Base-by-base conservation (phyloP, 163 green algal species). In the Scenedesmus sp. region DNA sequence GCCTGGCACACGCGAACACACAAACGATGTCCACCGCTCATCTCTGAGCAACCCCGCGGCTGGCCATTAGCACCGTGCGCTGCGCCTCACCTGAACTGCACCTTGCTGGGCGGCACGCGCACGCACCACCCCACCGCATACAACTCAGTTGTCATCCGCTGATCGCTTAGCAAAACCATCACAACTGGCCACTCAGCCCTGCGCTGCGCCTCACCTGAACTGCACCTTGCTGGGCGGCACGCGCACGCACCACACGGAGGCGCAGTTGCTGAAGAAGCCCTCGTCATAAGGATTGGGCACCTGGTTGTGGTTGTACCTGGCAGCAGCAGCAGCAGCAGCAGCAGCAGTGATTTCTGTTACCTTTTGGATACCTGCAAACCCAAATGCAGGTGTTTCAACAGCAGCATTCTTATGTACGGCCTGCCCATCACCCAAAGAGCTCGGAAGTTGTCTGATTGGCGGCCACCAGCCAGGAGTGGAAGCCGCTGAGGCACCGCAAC, bases 401-500 rank as follows among this genome's bases (percentile, higher is more conserved):
- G 34, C 34, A 46, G 34, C 34, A 46, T 46, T 46, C 34, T 46
- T 46, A 46, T 46, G 34, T 46, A 46, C 34, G 34, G 34, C 34
- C 34, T 46, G 34, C 34, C 34, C 34, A 46, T 46, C 34, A 46
- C 34, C 34, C 34, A 46, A 15, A 10, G 59, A 64, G 9, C 59
- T 99, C 98, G 86, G 99, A 99, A 0, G 98, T 99, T 8, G 98
- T 99, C 94, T 98, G 97, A 92, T 99, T 99, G 34, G 91, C 97
- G 57, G 82, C 94, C 60, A 99, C 97, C 54, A 99, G 96, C 91
- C 97, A 99, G 34, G 92, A 94, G 95, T 99, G 98, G 86, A 99
- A 98, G 74, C 93, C 95, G 62, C 94, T 95, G 64, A 99, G 94
- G 1, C 97, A 97, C 23, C 97, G 97, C 62, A 99, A 46, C 34